Percentiles rank a stretch among this genome's conserved stretches.
phyloP scores from a whole-genome alignment of 2,329 filamentous ascomycete genomes.

The Fonsecaea nubica region DNA sequence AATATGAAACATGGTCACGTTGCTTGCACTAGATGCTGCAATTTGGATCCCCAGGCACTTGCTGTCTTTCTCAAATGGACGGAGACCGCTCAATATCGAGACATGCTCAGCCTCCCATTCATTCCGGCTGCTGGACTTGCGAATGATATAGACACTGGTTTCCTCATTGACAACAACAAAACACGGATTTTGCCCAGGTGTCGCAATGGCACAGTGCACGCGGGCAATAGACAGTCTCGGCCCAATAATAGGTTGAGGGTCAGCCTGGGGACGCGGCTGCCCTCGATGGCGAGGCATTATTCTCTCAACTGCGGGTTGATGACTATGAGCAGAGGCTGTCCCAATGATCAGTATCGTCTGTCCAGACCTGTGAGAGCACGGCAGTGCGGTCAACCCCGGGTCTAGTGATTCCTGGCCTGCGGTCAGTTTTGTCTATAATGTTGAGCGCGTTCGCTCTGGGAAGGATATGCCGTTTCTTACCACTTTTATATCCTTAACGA shows the following conservation, averaged over 20 bases:
- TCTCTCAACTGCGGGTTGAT: neutral
- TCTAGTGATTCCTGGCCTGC: neutral
- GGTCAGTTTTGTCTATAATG: neutral
- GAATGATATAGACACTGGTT: neutral
- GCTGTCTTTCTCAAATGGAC: neutral
- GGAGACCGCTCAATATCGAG: neutral
- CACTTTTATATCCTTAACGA: neutral
- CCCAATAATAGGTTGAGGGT: neutral
- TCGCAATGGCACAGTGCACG: neutral
- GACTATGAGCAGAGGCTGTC: conserved; percentile 4
- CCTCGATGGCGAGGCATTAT: neutral
- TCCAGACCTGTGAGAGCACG: conserved; percentile 1
- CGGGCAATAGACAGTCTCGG: neutral
- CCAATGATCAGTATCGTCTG: conserved; percentile 10
- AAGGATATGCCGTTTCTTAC: neutral
- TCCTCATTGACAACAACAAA: conserved; percentile 14
- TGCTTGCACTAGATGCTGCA: neutral
- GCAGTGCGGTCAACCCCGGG: conserved; percentile 9
- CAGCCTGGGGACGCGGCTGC: neutral
- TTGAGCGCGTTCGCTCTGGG: neutral
- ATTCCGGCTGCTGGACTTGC: neutral
- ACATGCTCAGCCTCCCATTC: conserved; percentile 1
- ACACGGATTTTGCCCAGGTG: neutral
- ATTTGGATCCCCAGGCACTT: neutral
- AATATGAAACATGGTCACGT: conserved; percentile 6